phyloP scores from a whole-genome alignment of 768 basidiomycete species.

The Lactifluus pinguis region DNA sequence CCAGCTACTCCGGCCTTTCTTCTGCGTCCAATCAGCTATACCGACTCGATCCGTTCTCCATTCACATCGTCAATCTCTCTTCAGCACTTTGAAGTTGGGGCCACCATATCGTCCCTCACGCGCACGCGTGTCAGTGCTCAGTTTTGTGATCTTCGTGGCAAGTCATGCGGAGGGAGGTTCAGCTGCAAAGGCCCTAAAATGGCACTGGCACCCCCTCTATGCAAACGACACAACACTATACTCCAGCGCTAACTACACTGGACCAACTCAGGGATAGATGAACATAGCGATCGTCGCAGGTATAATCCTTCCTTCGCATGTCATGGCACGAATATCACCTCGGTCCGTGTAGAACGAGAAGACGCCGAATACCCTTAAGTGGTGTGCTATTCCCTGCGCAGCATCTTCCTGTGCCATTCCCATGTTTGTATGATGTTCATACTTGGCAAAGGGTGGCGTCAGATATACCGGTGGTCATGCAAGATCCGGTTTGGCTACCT shows the following conservation, averaged over 20 bases:
- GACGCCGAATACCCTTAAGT: too few relatives aligned
- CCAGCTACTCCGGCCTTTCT: neutral
- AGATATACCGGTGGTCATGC: too few relatives aligned
- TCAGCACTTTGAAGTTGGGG: neutral
- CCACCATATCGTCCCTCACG: neutral
- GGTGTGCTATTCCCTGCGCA: too few relatives aligned
- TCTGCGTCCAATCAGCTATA: neutral
- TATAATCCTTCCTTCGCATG: too few relatives aligned
- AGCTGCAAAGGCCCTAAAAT: neutral
- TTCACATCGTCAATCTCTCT: neutral
- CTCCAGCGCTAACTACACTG: too few relatives aligned
- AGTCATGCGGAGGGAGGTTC: neutral
- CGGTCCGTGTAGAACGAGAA: too few relatives aligned
- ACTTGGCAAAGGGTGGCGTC: neutral
- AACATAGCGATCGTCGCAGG: too few relatives aligned
- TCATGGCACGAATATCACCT: too few relatives aligned
- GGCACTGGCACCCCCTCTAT: too few relatives aligned
- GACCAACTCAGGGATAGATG: too few relatives aligned
- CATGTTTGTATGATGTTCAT: neutral
- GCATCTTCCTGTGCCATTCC: neutral
- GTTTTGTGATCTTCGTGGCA: neutral
- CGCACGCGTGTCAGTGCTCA: neutral
- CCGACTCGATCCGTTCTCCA: too few relatives aligned
- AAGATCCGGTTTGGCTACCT: neutral
- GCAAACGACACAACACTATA: neutral